Conservation (phyloP, 2,329 filamentous ascomycete species). For the Diaporthe citri region DNA sequence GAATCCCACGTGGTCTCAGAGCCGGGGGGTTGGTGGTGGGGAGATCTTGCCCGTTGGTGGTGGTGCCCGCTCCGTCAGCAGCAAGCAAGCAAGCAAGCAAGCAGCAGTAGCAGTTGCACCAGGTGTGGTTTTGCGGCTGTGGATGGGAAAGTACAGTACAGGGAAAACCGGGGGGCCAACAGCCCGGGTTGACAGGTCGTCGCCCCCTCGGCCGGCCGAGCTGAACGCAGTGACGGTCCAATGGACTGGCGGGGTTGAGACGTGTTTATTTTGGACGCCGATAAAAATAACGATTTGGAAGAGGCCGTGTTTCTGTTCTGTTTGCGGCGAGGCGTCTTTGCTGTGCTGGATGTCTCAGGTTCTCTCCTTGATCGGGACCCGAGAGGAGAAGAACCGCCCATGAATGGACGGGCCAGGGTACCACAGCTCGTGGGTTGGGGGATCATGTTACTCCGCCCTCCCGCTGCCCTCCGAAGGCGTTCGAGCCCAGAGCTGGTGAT, state of each 20-base stretch:
- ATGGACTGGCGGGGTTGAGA: slow-evolving; percentile 6
- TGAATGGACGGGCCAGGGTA: not conserved
- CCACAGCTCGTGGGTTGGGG: slow-evolving; percentile 22
- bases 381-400: not conserved
- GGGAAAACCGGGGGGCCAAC: not conserved
- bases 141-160: not conserved
- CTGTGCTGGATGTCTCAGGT: slow-evolving; percentile 29
- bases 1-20: slow-evolving; percentile 26
- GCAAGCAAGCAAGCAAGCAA: not conserved
- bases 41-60: not conserved
- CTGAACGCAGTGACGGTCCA: not conserved
- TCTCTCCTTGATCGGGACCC: slow-evolving; percentile 28
- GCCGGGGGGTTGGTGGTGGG: not conserved
- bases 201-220: slow-evolving; percentile 12
- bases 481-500: not conserved
- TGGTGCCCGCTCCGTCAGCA: not conserved
- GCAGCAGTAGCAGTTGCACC: not conserved
- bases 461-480: not conserved
- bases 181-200: slow-evolving; percentile 17
- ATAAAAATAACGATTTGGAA: slow-evolving; percentile 30
- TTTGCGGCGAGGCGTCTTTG: slow-evolving; percentile 27
- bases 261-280: slow-evolving; percentile 21
- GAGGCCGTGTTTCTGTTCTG: slow-evolving; percentile 28
- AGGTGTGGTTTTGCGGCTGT: slow-evolving; percentile 9
- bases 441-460: slow-evolving; percentile 18